Percentiles rank a stretch among this genome's conserved stretches.
Conservation (phyloP, 371 early-diverging fungal species). For the Massospora cicadina region DNA sequence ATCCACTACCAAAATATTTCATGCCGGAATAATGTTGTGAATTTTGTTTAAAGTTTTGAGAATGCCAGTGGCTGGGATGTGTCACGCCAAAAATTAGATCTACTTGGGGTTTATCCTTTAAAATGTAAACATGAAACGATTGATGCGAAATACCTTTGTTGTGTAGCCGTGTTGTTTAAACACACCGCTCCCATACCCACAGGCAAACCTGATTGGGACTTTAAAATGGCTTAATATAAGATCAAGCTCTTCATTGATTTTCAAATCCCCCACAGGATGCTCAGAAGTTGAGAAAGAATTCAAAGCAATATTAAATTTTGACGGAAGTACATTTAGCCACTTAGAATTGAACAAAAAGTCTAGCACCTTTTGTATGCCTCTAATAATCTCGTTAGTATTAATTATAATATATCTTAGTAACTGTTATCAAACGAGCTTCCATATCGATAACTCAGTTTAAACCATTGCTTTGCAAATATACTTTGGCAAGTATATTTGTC, state of each 20-base stretch:
- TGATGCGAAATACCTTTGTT: constrained; percentile 25
- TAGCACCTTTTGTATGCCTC: no score
- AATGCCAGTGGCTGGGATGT: constrained; percentile 94
- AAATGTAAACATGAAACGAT: not conserved
- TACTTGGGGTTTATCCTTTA: constrained; percentile 52
- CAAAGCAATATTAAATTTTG: not conserved
- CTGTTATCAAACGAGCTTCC: no score
- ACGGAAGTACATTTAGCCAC: no score
- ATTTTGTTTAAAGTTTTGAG: constrained; percentile 76
- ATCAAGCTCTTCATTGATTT: constrained; percentile 33
- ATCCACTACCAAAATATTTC: constrained; percentile 42
- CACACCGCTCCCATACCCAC: constrained; percentile 92
- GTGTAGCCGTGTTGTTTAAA: constrained; percentile 70
- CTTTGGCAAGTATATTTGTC: no score
- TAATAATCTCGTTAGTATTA: no score
- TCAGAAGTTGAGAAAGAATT: not conserved
- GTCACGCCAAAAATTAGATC: constrained; percentile 91
- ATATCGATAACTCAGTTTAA: no score
- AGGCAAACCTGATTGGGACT: constrained; percentile 65
- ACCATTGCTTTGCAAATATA: no score
- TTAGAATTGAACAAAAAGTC: no score
- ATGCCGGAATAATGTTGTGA: constrained; percentile 75
- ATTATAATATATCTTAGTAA: no score
- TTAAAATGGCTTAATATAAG: constrained; percentile 33
- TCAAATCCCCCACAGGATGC: constrained; percentile 14